Conservation (phyloP, 148 eudicot species). For the Tetragonia tetragonoides region DNA sequence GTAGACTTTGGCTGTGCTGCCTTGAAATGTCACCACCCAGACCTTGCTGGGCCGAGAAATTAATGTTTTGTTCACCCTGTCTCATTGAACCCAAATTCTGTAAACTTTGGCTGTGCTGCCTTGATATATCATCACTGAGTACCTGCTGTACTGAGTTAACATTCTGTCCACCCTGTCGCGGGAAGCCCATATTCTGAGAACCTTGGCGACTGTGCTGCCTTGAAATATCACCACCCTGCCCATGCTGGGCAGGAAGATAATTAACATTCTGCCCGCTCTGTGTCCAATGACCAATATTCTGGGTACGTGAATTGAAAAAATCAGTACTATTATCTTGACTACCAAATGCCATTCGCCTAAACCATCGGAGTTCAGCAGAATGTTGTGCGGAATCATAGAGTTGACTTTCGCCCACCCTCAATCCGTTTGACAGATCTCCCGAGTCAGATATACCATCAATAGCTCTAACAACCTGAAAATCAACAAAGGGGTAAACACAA, state of each 20-base stretch:
- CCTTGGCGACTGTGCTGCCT: constrained; percentile 19
- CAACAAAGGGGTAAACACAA: background rate
- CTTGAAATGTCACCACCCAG: background rate
- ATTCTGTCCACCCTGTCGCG: constrained; percentile 15
- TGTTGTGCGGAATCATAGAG: constrained; percentile 52
- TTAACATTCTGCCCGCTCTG: constrained; percentile 17
- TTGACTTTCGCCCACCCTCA: constrained; percentile 81
- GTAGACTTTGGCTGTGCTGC: constrained; percentile 11
- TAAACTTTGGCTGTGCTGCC: constrained; percentile 16
- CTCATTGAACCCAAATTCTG: constrained; percentile 17
- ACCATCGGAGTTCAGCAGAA: constrained; percentile 71
- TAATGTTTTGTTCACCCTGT: constrained; percentile 5
- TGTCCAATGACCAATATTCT: constrained; percentile 20
- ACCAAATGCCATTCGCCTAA: constrained; percentile 73
- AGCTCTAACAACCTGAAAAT: constrained; percentile 63
- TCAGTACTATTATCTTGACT: constrained; percentile 59
- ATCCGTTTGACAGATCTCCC: constrained; percentile 81
- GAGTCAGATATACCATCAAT: constrained; percentile 48
- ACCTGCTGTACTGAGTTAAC: background rate
- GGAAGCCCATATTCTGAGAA: constrained; percentile 21
- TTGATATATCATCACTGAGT: background rate
- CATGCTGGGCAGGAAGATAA: constrained; percentile 22
- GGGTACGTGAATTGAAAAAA: constrained; percentile 40
- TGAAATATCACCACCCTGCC: constrained; percentile 9
- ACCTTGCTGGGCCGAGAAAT: constrained; percentile 4